Evolutionary conservation across 176 grass and related monocot genomes (phyloP).

Genomic region (Tuctoria greenei): DNA sequence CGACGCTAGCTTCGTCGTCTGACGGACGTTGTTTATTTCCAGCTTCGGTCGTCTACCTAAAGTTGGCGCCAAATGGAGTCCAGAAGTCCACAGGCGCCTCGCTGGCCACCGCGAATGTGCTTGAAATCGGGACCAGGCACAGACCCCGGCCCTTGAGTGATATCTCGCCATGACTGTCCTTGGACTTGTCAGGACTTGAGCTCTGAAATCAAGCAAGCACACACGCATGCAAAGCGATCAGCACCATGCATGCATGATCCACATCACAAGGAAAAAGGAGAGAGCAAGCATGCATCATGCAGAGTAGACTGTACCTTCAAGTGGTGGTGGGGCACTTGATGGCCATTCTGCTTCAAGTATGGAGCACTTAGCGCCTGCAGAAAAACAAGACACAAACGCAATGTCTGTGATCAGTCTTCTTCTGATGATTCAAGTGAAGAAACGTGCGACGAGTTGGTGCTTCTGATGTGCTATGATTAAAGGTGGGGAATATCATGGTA

Average conservation of each 20-base stretch:
- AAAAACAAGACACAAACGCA: constrained; percentile 34
- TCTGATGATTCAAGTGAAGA: constrained; percentile 48
- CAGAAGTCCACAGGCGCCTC: constrained; percentile 81
- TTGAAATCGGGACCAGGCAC: constrained; percentile 85
- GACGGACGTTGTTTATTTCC: background rate
- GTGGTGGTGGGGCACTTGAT: constrained; percentile 75
- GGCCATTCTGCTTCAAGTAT: constrained; percentile 69
- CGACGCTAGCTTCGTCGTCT: constrained; percentile 18
- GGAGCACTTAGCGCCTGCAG: constrained; percentile 77
- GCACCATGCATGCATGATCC: constrained; percentile 37
- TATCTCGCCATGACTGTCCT: constrained; percentile 46
- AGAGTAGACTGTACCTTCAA: constrained; percentile 52
- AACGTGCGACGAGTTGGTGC: constrained; percentile 37
- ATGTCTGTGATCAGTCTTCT: constrained; percentile 22
- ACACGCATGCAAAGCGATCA: constrained; percentile 36
- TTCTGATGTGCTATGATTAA: constrained; percentile 45
- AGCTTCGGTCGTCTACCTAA: constrained; percentile 63
- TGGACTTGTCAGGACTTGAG: constrained; percentile 55
- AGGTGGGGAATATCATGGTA: constrained; percentile 43
- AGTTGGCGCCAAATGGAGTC: constrained; percentile 71
- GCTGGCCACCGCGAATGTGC: constrained; percentile 76
- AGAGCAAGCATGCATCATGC: constrained; percentile 23
- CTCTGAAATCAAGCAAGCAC: constrained; percentile 32
- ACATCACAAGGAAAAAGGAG: constrained; percentile 13
- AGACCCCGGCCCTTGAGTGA: constrained; percentile 75